Evolutionary conservation across 257 asterid genomes (phyloP), one percentile per base, ranked within the genome.

Genomic region (Ophiorrhiza pumila): DNA sequence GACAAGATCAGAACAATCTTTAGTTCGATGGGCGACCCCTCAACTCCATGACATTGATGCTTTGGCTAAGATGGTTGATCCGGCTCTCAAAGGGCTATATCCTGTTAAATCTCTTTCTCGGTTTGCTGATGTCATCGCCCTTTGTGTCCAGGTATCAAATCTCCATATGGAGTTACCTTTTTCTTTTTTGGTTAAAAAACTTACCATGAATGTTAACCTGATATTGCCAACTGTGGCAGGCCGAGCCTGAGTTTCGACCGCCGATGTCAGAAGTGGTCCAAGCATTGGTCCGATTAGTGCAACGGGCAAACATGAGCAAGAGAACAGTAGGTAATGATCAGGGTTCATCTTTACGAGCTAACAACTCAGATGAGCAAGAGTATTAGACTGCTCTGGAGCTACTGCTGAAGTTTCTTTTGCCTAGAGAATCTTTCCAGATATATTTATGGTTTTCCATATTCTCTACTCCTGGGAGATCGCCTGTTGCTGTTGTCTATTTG

Each of bases 1-100:
- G 85, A 67, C 90, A 42, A 88, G 97, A 81, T 63, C 88, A 5
- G 99, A 94, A 79, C 99, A 94, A 79, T 90, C 93, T 57, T 76
- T 94, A 78, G 99, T 94, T 66, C 89, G 96, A 42, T 94, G 99
- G 99, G 98, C 97, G 0, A 87, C 98, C 22, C 99, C 99, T 47
- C 97, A 91, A 83, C 95, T 94, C 83, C 99, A 94, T 59, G 97
- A 94, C 73, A 91, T 94, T 20, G 99, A 94, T 53, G 97, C 99
- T 46, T 85, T 94, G 68, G 65, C 92, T 23, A 94, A 91, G 86
- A 94, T 94, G 99, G 99, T 92, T 32, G 99, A 94, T 78, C 98
- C 98, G 12, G 91, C 93, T 69, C 96, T 94, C 29, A 84, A 92
- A 69, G 96, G 99, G 61, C 91, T 94, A 45, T 94, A 90, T 39